Base-by-base conservation (phyloP, 805 yeast species). In the Scheffersomyces lignosus region DNA sequence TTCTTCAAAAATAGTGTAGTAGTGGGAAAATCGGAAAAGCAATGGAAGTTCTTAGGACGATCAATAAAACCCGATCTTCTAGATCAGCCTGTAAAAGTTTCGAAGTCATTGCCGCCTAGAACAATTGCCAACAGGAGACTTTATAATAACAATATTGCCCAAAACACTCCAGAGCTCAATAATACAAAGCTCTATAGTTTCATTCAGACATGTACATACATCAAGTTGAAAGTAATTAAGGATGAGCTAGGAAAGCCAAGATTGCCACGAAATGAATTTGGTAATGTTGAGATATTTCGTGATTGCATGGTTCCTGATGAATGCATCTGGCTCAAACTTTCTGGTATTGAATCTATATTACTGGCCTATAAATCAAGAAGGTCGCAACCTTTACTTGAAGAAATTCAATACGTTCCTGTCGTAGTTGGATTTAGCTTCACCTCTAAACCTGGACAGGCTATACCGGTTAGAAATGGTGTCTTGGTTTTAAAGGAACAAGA, bases 1-100 rank as follows among this genome's bases (percentile, higher is more conserved):
- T 62, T 44, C 42, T 53, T 52, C 24, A 49, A 52, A 31, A 42
- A 47, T 31, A 34, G 43, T 12, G 34, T 60, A 1, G 18, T 48
- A 10, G 51, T 49, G 2, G 67, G 64, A 2, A 62, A 59, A 38
- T 60, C 67, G 2, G 57, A 50, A 29, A 54, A 48, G 14, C 66
- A 60, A 33, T 63, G 69, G 69, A 63, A 59, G 37, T 51, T 58
- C 34, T 36, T 59, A 14, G 69, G 67, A 4, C 38, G 69, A 24
- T 60, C 66, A 10, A 44, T 62, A 6, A 43, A 37, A 24, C 50
- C 48, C 2, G 37, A 31, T 1, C 49, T 58, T 32, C 10, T 43
- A 1, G 40, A 32, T 1, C 32, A 29, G 0, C 57, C 55, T 3
- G 40, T 59, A 4, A 61, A 57, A 34, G 22, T 38, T 1, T 47